Base-by-base conservation (phyloP, 345 rosid species). In the Bretschneidera sinensis region DNA sequence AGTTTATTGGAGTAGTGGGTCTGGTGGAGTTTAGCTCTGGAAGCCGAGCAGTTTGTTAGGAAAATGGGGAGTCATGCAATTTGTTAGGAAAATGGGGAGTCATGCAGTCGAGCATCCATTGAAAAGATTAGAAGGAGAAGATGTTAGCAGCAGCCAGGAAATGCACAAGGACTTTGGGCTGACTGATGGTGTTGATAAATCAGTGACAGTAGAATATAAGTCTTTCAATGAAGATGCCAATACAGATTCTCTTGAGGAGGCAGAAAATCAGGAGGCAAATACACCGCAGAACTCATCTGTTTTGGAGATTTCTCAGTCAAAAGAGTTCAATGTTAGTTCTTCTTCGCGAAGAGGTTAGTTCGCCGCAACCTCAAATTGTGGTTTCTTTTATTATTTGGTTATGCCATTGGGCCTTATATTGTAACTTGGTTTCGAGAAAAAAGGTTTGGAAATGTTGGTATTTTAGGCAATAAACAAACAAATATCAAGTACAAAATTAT, bases 11-110 rank as follows among this genome's bases (percentile, higher is more conserved):
- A 43, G 21, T 23, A 51, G 48, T 48, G 59, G 34, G 34, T 39
- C 51, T 60, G 45, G 28, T 39, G 28, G 43, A 50, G 33, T 63
- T 59, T 22, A 31, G 62, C 51, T 53, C 54, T 61, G 57, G 55
- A 62, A 54, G 45, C 57, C 19, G 55, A 4, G 25, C 8, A 9
- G 6, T 51, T 51, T 51, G 45, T 17, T 20, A 14, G 21, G 50
- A 62, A 4, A 23, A 88, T 86, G 96, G 88, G 78, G 68, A 77
- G 75, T 39, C 77, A 76, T 64, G 85, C 77, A 24, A n/a, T n/a
- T n/a, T 24, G 45, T 17, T 20, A 14, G 21, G 50, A 62, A 4
- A 23, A 88, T 86, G 96, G 88, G 78, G 68, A 77, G 75, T 39
- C 77, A 76, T 64, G 85, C 77, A 24, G 28, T 69, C 67, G 72